Conservation (phyloP, 169 alveolate species). For the Plasmodium adleri region DNA sequence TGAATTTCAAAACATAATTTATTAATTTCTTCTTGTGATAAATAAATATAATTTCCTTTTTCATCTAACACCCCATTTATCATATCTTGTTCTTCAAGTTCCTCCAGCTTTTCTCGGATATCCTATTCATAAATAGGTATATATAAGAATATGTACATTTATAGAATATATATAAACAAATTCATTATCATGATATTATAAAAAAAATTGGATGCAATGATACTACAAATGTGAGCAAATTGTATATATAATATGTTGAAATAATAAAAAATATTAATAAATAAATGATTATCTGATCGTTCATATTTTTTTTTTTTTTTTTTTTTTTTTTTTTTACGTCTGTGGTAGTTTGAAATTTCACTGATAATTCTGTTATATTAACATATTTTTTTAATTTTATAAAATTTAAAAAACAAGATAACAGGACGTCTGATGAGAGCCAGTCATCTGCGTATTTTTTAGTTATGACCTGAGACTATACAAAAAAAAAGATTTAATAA, state of each 20-base stretch:
- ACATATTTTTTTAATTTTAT: constrained; percentile 59
- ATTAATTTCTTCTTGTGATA: constrained; percentile 70
- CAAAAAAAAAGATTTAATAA: not conserved
- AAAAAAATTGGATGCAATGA: not conserved
- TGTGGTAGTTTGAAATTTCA: constrained; percentile 52
- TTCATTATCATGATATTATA: not conserved
- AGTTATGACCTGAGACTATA: constrained; percentile 36
- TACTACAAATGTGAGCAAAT: no score
- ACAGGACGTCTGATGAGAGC: constrained; percentile 63
- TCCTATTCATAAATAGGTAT: constrained; percentile 14
- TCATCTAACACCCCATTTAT: constrained; percentile 68
- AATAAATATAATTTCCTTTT: constrained; percentile 66
- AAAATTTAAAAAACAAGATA: constrained; percentile 56
- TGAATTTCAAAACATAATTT: constrained; percentile 54
- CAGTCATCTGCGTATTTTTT: constrained; percentile 61
- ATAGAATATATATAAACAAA: not conserved
- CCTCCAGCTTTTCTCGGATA: constrained; percentile 48
- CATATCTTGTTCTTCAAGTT: constrained; percentile 67
- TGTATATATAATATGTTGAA: no score
- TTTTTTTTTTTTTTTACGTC: constrained; percentile 33
- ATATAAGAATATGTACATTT: not conserved
- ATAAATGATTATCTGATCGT: no score
- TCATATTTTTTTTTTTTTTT: not conserved
- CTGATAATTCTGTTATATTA: constrained; percentile 59
- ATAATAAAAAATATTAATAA: no score